Base-by-base conservation (phyloP, 345 rosid species). In the Erodium maritimum region DNA sequence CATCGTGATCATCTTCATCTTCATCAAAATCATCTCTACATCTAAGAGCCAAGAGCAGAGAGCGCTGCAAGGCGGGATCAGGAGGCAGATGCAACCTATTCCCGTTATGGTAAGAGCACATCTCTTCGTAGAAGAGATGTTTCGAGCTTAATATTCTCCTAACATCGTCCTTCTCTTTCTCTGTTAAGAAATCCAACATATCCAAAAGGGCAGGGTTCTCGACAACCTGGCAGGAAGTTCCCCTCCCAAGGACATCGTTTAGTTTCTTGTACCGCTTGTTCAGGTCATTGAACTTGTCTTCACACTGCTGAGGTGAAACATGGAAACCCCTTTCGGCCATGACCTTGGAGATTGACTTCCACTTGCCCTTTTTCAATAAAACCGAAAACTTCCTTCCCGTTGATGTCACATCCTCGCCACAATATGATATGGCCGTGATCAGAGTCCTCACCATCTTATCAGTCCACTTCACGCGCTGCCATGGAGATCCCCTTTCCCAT, bases 241-340 rank as follows among this genome's bases (percentile, higher is more conserved):
- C 98, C 51, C 95, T 82, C 13, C 98, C 98, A 50, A 91, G 88
- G 82, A 91, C 82, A 69, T 91, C 97, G n/a, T 91, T 88, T n/a
- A 91, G 88, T 71, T 78, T 86, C 82, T 91, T 91, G 67, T 91
- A 91, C 75, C 98, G 71, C 62, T 91, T 91, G 70, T 91, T 88
- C 56, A 91, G 88, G 67, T 86, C 96, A 73, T 91, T 88, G 62
- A 91, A 91, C 76, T 87, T 91, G 78, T 91, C 97, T 66, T 87
- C 91, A 17, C 97, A 91, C 68, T 91, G 97, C 77, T 91, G 96
- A n/a, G 93, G 96, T 0, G 98, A 91, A 68, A 91, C 98, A 73
- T 67, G 90, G 62, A 64, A 84, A 46, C 87, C 78, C 63, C 93
- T 88, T 71, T 88, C 96, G 25, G 90, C 88, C 90, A 91, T 84